phyloP scores from a whole-genome alignment of 352 stramenopile species.

The Aphanomyces euteiches region DNA sequence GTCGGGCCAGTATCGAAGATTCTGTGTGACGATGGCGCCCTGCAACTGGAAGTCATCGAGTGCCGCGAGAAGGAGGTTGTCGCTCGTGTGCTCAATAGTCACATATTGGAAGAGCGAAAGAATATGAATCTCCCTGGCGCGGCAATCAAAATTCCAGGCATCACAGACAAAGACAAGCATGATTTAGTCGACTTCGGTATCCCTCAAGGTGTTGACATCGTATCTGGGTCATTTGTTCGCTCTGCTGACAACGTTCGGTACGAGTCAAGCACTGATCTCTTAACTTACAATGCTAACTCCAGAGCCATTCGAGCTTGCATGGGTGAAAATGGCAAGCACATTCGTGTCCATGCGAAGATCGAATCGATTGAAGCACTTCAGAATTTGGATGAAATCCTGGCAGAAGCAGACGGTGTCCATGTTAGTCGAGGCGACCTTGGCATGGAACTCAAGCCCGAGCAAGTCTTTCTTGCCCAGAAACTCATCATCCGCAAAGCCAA shows the following conservation, averaged over 20 bases:
- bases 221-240: slow-evolving; percentile 99
- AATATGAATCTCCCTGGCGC: slow-evolving; percentile 96
- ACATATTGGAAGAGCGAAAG: slow-evolving; percentile 93
- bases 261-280: slow-evolving; percentile 45
- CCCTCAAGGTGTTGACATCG: slow-evolving; percentile 95
- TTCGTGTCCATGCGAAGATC: slow-evolving; percentile 98
- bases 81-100: slow-evolving; percentile 78
- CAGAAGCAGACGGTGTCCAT: slow-evolving; percentile 98
- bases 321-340: slow-evolving; percentile 76
- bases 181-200: slow-evolving; percentile 96
- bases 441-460: slow-evolving; percentile 97
- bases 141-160: slow-evolving; percentile 85
- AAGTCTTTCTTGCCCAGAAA: slow-evolving; percentile 99
- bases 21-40: slow-evolving; percentile 93
- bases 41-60: slow-evolving; percentile 90
- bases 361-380: slow-evolving; percentile 97
- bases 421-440: slow-evolving; percentile 98
- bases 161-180: slow-evolving; percentile 93
- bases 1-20: slow-evolving; percentile 92
- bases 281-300: not conserved
- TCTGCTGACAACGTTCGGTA: slow-evolving; percentile 93
- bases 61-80: slow-evolving; percentile 67
- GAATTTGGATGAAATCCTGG: slow-evolving; percentile 97
- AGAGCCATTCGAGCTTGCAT: slow-evolving; percentile 72
- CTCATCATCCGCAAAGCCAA: slow-evolving; percentile 98